Percentiles rank a stretch among this genome's conserved stretches.
Conservation (phyloP, 148 eudicot genomes). For the Diospyros lotus region DNA sequence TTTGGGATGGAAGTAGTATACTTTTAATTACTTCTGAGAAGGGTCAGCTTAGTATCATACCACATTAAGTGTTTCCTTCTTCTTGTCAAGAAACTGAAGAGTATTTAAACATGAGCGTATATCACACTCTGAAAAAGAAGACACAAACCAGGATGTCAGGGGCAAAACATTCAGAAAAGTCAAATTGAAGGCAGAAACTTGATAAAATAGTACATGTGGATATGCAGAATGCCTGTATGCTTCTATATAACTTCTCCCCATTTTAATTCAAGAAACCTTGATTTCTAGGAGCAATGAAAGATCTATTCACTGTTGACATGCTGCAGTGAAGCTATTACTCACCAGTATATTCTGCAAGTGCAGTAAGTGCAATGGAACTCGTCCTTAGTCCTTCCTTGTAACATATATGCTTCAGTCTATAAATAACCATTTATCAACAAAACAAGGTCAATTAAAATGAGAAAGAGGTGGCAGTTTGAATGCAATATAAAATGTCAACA, state of each 20-base stretch:
- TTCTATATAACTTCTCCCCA: neutral
- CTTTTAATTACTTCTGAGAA: neutral
- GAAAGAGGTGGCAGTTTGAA: neutral
- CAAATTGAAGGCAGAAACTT: conserved; percentile 1
- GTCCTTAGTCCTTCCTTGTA: conserved; percentile 78
- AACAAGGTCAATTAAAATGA: neutral
- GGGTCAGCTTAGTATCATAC: conserved; percentile 33
- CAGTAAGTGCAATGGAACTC: conserved; percentile 75
- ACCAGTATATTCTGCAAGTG: conserved; percentile 90
- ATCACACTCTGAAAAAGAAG: conserved; percentile 65
- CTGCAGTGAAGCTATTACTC: conserved; percentile 11
- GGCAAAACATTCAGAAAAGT: conserved; percentile 13
- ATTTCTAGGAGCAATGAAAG: neutral
- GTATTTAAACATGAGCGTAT: conserved; percentile 94
- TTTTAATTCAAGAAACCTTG: neutral
- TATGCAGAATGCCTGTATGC: neutral
- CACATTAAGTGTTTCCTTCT: conserved; percentile 77
- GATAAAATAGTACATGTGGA: neutral
- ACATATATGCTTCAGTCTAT: conserved; percentile 88
- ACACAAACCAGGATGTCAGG: conserved; percentile 11
- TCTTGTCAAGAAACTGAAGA: conserved; percentile 93
- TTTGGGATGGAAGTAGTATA: neutral
- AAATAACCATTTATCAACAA: conserved; percentile 15
- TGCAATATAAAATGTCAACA: neutral
- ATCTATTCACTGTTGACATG: neutral